These are phyloP conservation scores for Gynandropsis gynandra DNA, from an alignment of 345 rosid species.

Conservation along the genomic window DNA sequence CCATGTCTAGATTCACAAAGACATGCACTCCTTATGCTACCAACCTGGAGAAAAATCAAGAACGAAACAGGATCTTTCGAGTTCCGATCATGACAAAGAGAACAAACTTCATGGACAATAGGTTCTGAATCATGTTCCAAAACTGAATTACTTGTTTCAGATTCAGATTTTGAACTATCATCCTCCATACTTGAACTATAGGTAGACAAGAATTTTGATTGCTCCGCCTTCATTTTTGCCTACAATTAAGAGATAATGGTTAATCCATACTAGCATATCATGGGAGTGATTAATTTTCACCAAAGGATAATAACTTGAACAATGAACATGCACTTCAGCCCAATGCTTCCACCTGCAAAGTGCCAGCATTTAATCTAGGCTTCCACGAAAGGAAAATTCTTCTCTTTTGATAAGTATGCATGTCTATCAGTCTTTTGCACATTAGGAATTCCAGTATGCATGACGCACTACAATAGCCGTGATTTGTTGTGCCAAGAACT, in stretches of 20 bases:
- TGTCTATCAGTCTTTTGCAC: too few relatives aligned
- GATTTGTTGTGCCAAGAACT: too few relatives aligned
- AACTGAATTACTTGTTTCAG: conserved; percentile 41
- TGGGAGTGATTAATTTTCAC: conserved; percentile 1
- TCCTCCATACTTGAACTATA: conserved; percentile 40
- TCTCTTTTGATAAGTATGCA: too few relatives aligned
- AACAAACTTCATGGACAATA: conserved; percentile 56
- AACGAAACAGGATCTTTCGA: conserved; percentile 70
- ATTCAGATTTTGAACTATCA: conserved; percentile 37
- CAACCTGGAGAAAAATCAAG: conserved; percentile 86
- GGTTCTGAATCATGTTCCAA: conserved; percentile 33
- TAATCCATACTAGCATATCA: conserved; percentile 21
- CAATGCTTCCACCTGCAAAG: too few relatives aligned
- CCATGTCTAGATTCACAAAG: conserved; percentile 7
- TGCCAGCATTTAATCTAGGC: too few relatives aligned
- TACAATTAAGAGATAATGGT: conserved; percentile 33
- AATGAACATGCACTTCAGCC: neutral
- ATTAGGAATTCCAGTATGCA: too few relatives aligned
- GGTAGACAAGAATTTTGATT: conserved; percentile 74
- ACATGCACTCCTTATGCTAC: conserved; percentile 19
- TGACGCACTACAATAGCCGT: too few relatives aligned
- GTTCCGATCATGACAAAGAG: conserved; percentile 79
- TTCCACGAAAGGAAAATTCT: too few relatives aligned
- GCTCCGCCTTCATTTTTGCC: conserved; percentile 98
- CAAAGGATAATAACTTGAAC: conserved; percentile 1